These are phyloP conservation scores for Globisporangium nunn DNA, from an alignment of 352 stramenopile genomes.

Conservation along the genomic window DNA sequence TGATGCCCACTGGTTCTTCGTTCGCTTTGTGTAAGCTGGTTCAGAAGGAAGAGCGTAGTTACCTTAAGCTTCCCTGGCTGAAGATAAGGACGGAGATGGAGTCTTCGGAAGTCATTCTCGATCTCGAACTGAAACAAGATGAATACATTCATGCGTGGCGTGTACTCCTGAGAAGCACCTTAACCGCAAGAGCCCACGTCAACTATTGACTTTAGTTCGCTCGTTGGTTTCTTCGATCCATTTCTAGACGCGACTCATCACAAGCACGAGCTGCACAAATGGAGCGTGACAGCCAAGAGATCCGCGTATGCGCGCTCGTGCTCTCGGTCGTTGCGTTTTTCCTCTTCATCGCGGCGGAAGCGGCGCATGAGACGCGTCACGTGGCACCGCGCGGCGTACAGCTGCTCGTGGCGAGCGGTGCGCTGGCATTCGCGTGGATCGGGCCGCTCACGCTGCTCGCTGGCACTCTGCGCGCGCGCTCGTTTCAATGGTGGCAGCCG, in stretches of 20 bases:
- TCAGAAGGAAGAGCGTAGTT: too few relatives aligned
- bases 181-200: too few relatives aligned
- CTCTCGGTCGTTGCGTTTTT: constrained; percentile 50
- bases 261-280: constrained; percentile 4
- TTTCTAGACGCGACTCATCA: not conserved
- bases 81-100: too few relatives aligned
- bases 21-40: too few relatives aligned
- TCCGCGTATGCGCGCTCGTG: constrained; percentile 44
- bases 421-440: constrained; percentile 50
- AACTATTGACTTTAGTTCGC: too few relatives aligned
- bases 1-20: too few relatives aligned
- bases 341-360: constrained; percentile 49
- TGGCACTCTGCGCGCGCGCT: constrained; percentile 27
- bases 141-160: too few relatives aligned
- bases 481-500: constrained; percentile 55
- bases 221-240: too few relatives aligned
- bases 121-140: too few relatives aligned
- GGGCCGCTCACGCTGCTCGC: constrained; percentile 48
- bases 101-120: too few relatives aligned
- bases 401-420: constrained; percentile 38
- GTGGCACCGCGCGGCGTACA: constrained; percentile 20
- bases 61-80: too few relatives aligned
- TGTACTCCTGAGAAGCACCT: too few relatives aligned
- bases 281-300: constrained; percentile 40
- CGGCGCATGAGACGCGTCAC: constrained; percentile 24